Base-by-base conservation (phyloP, 352 stramenopile genomes). In the Blastocystis sp. region DNA sequence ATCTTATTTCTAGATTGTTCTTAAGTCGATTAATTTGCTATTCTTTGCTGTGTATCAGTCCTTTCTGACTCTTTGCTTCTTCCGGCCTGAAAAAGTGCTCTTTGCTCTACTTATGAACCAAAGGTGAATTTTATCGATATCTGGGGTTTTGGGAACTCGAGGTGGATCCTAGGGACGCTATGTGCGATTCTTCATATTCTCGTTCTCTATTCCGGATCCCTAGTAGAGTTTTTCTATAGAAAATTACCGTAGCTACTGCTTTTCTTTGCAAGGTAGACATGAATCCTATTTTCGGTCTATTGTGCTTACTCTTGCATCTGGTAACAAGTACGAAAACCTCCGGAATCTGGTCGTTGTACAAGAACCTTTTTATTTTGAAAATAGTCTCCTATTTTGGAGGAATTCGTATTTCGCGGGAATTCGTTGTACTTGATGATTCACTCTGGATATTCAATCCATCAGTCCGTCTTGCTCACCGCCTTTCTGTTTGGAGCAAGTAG, bases 271-370 rank as follows among this genome's bases (percentile, higher is more conserved):
- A 6, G 20, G 2, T 34, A 47, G 45, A n/a, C 11, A 63, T 39
- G 20, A 29, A 26, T 62, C 43, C 37, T 8, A 62, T 18, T n/a
- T n/a, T 9, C 50, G 11, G 4, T 62, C 45, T 7, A 50, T 63
- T 45, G 20, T 62, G 20, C 13, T 7, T 20, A 20, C 45, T 63
- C 45, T 80, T 34, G 9, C 64, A 20, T 41, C 39, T 41, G 0
- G 15, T 9, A 61, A 20, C 26, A n/a, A n/a, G 7, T 80, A 80
- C 54, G 8, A 23, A 20, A 47, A 63, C 64, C 23, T 80, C 11
- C 70, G 70, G 11, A 80, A 80, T 64, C 70, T 80, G 39, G 45
- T 80, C n/a, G 9, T 80, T 15, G 70, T 80, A 80, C 11, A 3
- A n/a, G 26, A 41, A 11, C 20, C 39, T 9, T 37, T 7, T 61